Conservation (phyloP, 805 yeast genomes). For the Pichia exigua region DNA sequence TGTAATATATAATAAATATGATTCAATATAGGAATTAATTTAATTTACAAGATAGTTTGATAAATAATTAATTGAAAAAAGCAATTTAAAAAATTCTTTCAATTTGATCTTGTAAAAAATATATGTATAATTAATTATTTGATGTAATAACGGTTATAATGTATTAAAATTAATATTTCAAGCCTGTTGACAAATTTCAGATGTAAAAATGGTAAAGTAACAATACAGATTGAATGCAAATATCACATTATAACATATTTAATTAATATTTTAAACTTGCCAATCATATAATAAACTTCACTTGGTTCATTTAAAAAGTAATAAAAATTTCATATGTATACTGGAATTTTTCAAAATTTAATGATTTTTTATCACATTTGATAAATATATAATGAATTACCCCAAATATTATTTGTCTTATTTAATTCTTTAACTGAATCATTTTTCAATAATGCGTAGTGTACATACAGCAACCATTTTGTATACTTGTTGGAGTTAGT, state of each 20-base stretch:
- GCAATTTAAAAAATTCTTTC: no score
- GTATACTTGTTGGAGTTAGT: conserved; percentile 10
- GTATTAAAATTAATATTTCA: no score
- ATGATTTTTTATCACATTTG: not conserved
- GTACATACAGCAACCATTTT: conserved; percentile 28
- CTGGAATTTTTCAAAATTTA: not conserved
- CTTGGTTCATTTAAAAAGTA: not conserved
- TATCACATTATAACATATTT: no score
- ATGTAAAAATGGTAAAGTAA: no score
- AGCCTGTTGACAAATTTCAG: not conserved
- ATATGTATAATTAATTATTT: no score
- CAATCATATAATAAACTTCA: no score
- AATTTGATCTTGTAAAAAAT: no score
- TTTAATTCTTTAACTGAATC: not conserved
- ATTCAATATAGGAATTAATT: not conserved
- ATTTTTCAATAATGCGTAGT: not conserved
- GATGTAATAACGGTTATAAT: no score
- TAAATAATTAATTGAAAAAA: no score
- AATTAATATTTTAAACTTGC: no score
- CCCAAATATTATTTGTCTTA: not conserved
- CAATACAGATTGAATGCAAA: no score
- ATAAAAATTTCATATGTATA: not conserved
- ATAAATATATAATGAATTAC: not conserved
- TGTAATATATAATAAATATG: not conserved
- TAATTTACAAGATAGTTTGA: not conserved